Evolutionary conservation across 805 yeast genomes (phyloP).

Genomic region (Crinitomyces ghanaensis): DNA sequence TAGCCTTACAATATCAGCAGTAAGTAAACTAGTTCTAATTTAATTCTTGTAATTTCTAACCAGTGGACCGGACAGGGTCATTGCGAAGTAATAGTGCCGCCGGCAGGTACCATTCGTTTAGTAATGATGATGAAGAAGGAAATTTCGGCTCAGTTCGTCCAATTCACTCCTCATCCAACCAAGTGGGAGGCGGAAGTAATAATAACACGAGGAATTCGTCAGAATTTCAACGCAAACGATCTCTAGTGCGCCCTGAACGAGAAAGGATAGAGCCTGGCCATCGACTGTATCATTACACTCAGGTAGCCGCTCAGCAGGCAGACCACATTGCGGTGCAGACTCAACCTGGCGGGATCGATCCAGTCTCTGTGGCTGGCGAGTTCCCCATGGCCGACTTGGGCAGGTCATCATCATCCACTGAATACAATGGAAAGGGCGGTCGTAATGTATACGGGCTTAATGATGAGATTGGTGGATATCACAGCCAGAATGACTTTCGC

Average conservation of each 20-base stretch:
- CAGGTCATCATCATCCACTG: constrained; percentile 1
- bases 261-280: constrained; percentile 52
- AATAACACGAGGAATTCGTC: constrained; percentile 1
- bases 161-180: constrained; percentile 1
- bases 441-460: constrained; percentile 48
- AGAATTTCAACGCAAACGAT: constrained; percentile 37
- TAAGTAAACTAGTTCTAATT: too few species aligned
- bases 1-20: too few species aligned
- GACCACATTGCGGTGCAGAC: constrained; percentile 55
- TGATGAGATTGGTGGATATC: constrained; percentile 35
- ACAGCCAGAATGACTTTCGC: constrained; percentile 6
- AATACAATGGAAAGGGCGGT: constrained; percentile 26
- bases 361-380: constrained; percentile 22
- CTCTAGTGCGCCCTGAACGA: constrained; percentile 80
- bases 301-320: constrained; percentile 55
- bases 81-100: constrained; percentile 5
- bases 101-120: constrained; percentile 1
- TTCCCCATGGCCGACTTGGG: constrained; percentile 11
- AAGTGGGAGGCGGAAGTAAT: background rate
- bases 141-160: constrained; percentile 1
- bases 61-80: constrained; percentile 9
- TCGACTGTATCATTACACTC: constrained; percentile 69
- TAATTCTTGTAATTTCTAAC: background rate
- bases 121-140: constrained; percentile 5
- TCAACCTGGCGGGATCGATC: constrained; percentile 63